Evolutionary conservation across 306 rosid genomes (phyloP), one percentile per base, ranked within the genome.

Genomic region (Trichosanthes truncata): DNA sequence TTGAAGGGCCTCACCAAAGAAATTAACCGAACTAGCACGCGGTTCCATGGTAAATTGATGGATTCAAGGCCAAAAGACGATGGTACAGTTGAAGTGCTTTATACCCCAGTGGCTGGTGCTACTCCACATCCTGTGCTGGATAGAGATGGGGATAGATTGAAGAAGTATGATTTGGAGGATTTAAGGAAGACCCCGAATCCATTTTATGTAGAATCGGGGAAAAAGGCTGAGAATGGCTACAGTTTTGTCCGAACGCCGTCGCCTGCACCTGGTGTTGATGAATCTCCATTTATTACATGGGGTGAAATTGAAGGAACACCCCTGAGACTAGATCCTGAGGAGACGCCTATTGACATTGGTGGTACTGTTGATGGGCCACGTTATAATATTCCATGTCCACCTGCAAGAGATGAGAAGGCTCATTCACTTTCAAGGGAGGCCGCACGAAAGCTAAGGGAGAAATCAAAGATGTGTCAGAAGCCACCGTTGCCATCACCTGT

Each of bases 291-390:
- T 82, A 86, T 93, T 51, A 96, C 99, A 8, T 96, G 97, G 99
- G 99, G 99, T 86, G 97, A 93, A 78, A 90, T 96, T 56, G 99
- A 96, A 81, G 98, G 97, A 67, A 90, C 99, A 0, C 99, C 99
- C 0, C 26, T 96, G 93, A 89, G 99, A 89, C 87, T 96, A 86
- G 99, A 96, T 48, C 74, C 14, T 4, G 99, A 96, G 87, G 99
- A 96, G 55, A 91, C 90, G 0, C 99, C 91, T 0, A 78, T 93
- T 81, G 99, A 91, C 78, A 90, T 92, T 81, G 94, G 93, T 9
- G 96, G 97, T 11, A 88, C 91, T 68, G 90, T 86, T 78, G 98
- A 89, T 79, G 99, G 99, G 8, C 98, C 99, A 25, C 98, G 91
- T 79, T 96, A 91, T 73, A 91, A 85, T 77, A 81, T 96, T 81